Evolutionary conservation across 352 stramenopile genomes (phyloP).

Genomic region (Phytophthora sp.): DNA sequence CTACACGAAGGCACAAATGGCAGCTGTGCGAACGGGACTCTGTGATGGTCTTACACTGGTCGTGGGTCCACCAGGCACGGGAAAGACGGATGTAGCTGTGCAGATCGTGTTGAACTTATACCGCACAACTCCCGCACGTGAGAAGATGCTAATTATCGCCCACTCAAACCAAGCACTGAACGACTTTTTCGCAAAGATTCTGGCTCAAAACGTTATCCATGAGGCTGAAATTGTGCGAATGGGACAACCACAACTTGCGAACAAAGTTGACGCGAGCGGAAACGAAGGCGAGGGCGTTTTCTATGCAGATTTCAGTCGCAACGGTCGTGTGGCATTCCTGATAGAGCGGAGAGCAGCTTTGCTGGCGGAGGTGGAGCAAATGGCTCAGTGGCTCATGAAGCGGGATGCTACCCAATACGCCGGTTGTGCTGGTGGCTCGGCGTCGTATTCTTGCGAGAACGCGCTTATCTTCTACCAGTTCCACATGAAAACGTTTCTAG

Average conservation of each 20-base stretch:
- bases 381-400: constrained; percentile 90
- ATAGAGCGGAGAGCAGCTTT: constrained; percentile 76
- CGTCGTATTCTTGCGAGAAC: constrained; percentile 96
- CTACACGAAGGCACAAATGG: constrained; percentile 93
- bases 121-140: constrained; percentile 66
- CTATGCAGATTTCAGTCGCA: constrained; percentile 91
- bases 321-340: constrained; percentile 90
- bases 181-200: constrained; percentile 95
- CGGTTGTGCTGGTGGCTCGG: constrained; percentile 62
- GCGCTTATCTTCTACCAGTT: constrained; percentile 95
- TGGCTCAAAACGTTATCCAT: constrained; percentile 78
- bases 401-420: constrained; percentile 39
- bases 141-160: constrained; percentile 95
- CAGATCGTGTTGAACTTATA: constrained; percentile 95
- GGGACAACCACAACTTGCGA: constrained; percentile 43
- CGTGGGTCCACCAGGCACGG: constrained; percentile 92
- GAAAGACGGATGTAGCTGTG: constrained; percentile 96
- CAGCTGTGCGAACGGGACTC: constrained; percentile 92
- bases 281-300: constrained; percentile 86
- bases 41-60: constrained; percentile 94
- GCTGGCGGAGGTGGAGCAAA: constrained; percentile 92
- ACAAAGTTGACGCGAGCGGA: constrained; percentile 1
- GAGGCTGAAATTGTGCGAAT: constrained; percentile 92
- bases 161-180: constrained; percentile 96
- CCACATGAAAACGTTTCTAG: constrained; percentile 87